These are phyloP conservation scores for Penicillium sp. DNA, from an alignment of 2,329 filamentous ascomycete species.

Conservation along the genomic window DNA sequence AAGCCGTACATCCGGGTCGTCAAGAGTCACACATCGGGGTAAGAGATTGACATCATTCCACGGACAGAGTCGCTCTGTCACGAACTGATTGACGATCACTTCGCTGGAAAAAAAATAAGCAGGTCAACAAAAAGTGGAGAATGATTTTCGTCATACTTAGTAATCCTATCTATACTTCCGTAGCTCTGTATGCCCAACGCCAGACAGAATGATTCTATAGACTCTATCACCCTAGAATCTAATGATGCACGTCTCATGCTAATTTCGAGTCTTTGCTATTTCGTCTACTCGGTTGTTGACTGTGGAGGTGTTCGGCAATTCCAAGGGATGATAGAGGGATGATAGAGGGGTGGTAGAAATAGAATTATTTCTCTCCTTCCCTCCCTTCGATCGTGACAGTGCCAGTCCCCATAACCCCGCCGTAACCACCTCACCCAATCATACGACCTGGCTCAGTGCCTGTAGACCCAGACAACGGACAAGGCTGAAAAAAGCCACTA, in stretches of 20 bases:
- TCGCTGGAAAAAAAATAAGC: background rate
- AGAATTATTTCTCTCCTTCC: no score
- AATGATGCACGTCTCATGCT: background rate
- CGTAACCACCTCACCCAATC: background rate
- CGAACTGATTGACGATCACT: background rate
- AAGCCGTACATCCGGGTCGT: background rate
- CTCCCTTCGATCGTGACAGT: background rate
- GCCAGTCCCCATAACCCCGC: background rate
- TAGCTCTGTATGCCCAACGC: background rate
- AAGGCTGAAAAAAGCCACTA: conserved; percentile 11
- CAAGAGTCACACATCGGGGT: background rate
- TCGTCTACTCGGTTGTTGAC: background rate
- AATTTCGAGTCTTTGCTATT: background rate
- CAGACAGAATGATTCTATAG: background rate
- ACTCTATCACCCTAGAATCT: background rate
- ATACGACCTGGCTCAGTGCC: background rate
- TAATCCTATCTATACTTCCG: no score
- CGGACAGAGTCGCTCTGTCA: background rate
- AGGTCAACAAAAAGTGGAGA: background rate
- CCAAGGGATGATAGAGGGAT: conserved; percentile 4
- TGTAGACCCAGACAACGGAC: background rate
- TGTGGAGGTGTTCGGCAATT: background rate
- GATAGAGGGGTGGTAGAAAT: background rate
- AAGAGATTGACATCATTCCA: background rate
- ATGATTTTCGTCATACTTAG: conserved; percentile 1